Evolutionary conservation across 306 rosid genomes (phyloP).

Genomic region (Acacia melanoxylon): DNA sequence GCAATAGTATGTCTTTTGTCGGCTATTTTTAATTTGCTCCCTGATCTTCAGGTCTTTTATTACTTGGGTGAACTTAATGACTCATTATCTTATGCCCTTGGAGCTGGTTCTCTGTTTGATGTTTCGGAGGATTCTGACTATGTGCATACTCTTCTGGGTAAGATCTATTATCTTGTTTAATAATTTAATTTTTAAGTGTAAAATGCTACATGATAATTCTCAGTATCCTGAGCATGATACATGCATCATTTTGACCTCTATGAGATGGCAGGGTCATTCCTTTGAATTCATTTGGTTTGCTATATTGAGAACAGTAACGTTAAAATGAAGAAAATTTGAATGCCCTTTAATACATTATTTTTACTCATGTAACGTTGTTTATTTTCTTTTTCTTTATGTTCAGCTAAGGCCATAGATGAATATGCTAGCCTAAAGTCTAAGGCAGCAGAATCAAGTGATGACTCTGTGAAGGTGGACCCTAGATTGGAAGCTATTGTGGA

Average conservation of each 20-base stretch:
- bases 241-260: background rate
- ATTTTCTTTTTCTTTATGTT: slow-evolving; percentile 43
- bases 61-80: slow-evolving; percentile 96
- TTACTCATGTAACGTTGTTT: slow-evolving; percentile 1
- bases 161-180: slow-evolving; percentile 25
- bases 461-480: slow-evolving; percentile 66
- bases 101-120: slow-evolving; percentile 88
- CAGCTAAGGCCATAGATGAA: slow-evolving; percentile 98
- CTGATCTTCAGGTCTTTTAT: slow-evolving; percentile 73
- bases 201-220: background rate
- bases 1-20: slow-evolving; percentile 17
- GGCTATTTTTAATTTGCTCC: slow-evolving; percentile 9
- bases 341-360: background rate
- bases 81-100: slow-evolving; percentile 91
- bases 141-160: slow-evolving; percentile 95
- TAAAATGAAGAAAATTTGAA: background rate
- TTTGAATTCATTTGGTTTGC: slow-evolving; percentile 6
- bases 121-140: slow-evolving; percentile 96
- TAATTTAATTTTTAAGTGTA: background rate
- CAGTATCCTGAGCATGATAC: background rate
- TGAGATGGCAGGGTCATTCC: background rate
- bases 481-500: slow-evolving; percentile 96
- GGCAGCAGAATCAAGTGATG: slow-evolving; percentile 74
- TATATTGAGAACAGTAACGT: background rate
- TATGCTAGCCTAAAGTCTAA: slow-evolving; percentile 82